Percentiles rank a stretch among this genome's conserved stretches.
These are phyloP conservation scores for Boletus vinaceobasis DNA, from an alignment of 768 basidiomycete species.

Conservation along the genomic window DNA sequence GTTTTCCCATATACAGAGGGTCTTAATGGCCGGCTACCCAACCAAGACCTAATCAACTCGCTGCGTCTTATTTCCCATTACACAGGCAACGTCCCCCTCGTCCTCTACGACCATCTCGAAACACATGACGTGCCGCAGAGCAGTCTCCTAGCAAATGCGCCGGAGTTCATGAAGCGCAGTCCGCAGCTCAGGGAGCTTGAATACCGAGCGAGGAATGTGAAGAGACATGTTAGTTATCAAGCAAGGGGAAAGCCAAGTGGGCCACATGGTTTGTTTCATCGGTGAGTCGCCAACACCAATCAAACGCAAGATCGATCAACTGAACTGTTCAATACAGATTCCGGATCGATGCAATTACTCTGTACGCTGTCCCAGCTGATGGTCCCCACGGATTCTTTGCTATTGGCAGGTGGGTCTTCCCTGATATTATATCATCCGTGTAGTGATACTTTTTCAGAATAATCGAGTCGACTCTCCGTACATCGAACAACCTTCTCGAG, in stretches of 20 bases:
- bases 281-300: constrained; percentile 43
- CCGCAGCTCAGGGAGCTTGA: constrained; percentile 48
- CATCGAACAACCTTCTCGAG: constrained; percentile 92
- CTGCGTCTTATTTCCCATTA: constrained; percentile 67
- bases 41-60: constrained; percentile 92
- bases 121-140: constrained; percentile 38
- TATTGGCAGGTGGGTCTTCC: constrained; percentile 67
- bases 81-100: constrained; percentile 72
- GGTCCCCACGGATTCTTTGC: constrained; percentile 97
- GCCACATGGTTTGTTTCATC: constrained; percentile 86
- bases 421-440: not conserved
- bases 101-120: constrained; percentile 77
- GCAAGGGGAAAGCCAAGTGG: constrained; percentile 80
- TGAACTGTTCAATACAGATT: constrained; percentile 49
- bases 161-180: constrained; percentile 40
- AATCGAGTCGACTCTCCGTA: constrained; percentile 83
- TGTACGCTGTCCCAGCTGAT: constrained; percentile 81
- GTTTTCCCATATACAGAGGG: constrained; percentile 60
- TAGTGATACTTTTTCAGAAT: constrained; percentile 43
- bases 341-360: constrained; percentile 89
- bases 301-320: not conserved
- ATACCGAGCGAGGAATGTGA: constrained; percentile 62
- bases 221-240: constrained; percentile 70
- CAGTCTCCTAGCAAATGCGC: constrained; percentile 43
- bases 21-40: constrained; percentile 89